These are phyloP conservation scores for Astrephomene gubernaculifera DNA, from an alignment of 139 green algal genomes.

Conservation along the genomic window DNA sequence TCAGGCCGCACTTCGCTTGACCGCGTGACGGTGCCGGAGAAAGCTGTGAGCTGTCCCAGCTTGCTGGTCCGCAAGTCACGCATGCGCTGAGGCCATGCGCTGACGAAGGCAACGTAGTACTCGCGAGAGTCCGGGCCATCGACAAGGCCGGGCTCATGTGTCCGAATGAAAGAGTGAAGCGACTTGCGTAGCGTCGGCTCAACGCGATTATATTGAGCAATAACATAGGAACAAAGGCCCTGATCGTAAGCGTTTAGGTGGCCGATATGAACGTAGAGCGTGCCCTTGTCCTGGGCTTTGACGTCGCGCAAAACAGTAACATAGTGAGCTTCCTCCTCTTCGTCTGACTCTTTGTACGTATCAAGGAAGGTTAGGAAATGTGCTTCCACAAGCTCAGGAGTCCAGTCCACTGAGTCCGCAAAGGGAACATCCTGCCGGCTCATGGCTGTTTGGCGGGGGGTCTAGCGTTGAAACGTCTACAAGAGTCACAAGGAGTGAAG, in stretches of 20 bases:
- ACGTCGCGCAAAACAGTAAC: background rate
- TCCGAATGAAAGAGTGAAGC: slow-evolving; percentile 80
- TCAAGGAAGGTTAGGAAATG: slow-evolving; percentile 25
- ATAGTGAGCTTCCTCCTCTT: slow-evolving; percentile 3
- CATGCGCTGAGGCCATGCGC: slow-evolving; percentile 25
- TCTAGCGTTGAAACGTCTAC: no score
- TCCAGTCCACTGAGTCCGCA: slow-evolving; percentile 4
- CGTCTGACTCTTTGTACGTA: background rate
- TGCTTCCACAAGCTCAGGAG: background rate
- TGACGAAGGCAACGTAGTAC: slow-evolving; percentile 46
- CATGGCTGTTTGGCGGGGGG: background rate
- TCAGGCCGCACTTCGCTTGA: slow-evolving; percentile 96
- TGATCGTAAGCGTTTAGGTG: slow-evolving; percentile 80
- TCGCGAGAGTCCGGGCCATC: slow-evolving; percentile 59
- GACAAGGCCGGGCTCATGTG: slow-evolving; percentile 71
- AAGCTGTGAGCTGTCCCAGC: slow-evolving; percentile 72
- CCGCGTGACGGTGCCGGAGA: slow-evolving; percentile 93
- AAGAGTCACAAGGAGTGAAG: no score
- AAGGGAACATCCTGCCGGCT: slow-evolving; percentile 9
- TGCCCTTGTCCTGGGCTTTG: slow-evolving; percentile 58
- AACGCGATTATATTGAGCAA: slow-evolving; percentile 68
- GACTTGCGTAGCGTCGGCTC: slow-evolving; percentile 83
- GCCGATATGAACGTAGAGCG: slow-evolving; percentile 84
- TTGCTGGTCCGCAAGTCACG: slow-evolving; percentile 61
- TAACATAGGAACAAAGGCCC: slow-evolving; percentile 68